Conservation (phyloP, 768 basidiomycete species). For the Rhizopogon roseolus region DNA sequence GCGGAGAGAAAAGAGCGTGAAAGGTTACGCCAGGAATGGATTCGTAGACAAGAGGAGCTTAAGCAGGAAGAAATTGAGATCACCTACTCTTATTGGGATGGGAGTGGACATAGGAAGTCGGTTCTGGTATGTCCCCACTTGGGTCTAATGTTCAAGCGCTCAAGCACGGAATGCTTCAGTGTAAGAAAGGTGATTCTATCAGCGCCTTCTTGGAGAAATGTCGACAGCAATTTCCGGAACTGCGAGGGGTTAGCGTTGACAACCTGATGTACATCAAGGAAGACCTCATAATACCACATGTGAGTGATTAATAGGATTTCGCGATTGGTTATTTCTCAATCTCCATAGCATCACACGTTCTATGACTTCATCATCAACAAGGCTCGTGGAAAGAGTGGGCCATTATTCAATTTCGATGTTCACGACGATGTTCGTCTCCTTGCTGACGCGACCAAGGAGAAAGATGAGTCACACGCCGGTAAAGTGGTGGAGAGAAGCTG, state of each 20-base stretch:
- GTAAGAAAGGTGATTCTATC: constrained; percentile 94
- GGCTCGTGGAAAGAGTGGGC: constrained; percentile 96
- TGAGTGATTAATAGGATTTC: constrained; percentile 30
- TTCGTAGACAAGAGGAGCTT: constrained; percentile 63
- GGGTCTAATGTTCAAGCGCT: background rate
- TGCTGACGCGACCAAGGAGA: constrained; percentile 92
- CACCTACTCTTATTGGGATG: constrained; percentile 97
- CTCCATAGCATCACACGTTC: constrained; percentile 88
- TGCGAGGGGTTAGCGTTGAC: constrained; percentile 85
- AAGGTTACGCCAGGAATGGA: constrained; percentile 85
- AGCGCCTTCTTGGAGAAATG: constrained; percentile 89
- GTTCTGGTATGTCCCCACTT: constrained; percentile 59
- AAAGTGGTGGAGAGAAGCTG: constrained; percentile 97
- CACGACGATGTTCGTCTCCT: constrained; percentile 96
- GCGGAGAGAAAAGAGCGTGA: constrained; percentile 87
- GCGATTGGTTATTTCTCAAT: constrained; percentile 2
- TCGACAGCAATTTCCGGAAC: constrained; percentile 87
- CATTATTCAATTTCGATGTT: constrained; percentile 97
- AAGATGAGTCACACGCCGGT: constrained; percentile 97
- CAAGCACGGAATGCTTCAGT: constrained; percentile 43
- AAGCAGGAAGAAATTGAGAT: constrained; percentile 81
- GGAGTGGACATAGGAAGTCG: constrained; percentile 91
- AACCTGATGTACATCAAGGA: constrained; percentile 99
- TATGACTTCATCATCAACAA: constrained; percentile 99
- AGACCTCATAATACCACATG: constrained; percentile 96